Evolutionary conservation across 345 rosid genomes (phyloP).

Genomic region (Bruguiera parviflora): DNA sequence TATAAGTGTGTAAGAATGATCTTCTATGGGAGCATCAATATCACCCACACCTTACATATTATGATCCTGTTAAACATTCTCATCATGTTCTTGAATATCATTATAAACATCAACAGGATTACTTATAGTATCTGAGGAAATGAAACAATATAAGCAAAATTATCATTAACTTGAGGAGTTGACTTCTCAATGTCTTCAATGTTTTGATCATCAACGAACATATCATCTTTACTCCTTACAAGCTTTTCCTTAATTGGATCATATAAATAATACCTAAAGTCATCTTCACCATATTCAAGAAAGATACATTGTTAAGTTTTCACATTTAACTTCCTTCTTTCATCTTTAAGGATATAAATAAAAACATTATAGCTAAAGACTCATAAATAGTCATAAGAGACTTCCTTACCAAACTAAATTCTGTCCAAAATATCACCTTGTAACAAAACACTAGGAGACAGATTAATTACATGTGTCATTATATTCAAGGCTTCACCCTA

Average conservation of each 20-base stretch:
- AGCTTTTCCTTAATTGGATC: background rate
- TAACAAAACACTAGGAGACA: background rate
- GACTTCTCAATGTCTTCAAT: background rate
- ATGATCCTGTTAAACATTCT: no score
- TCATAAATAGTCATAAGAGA: background rate
- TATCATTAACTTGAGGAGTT: background rate
- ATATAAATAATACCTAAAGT: background rate
- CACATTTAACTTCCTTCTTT: background rate
- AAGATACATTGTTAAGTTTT: background rate
- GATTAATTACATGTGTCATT: background rate
- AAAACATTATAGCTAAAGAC: background rate
- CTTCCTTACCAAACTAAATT: background rate
- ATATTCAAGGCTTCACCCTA: background rate
- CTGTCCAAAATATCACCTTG: background rate
- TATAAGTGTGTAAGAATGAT: no score
- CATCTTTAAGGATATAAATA: background rate
- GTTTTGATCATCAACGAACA: background rate
- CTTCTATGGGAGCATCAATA: no score
- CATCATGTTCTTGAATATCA: no score
- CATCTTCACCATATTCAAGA: background rate
- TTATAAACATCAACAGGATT: no score
- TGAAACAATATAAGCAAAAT: background rate
- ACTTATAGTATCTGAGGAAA: background rate
- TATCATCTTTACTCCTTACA: background rate
- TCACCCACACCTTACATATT: no score